Evolutionary conservation across 805 yeast species (phyloP), one percentile per base, ranked within the genome.

Genomic region (Kluyveromyces lactis): DNA sequence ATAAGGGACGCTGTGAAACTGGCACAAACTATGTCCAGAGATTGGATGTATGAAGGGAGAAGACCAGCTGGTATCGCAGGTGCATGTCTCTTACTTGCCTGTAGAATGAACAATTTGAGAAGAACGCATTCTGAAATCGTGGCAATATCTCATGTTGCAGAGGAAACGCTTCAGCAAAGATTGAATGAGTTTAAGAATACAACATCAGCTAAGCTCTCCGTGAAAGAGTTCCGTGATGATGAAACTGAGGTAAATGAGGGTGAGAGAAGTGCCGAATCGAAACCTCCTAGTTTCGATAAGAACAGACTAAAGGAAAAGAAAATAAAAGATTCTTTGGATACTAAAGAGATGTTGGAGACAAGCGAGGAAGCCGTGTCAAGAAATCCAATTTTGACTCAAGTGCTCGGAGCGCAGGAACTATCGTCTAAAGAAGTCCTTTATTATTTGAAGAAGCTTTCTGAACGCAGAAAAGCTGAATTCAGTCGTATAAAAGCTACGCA

Each of bases 41-140:
- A 92, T 55, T 92, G 97, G 97, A 83, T 92, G 49, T 85, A 81
- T 57, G 95, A 86, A 62, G 99, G 99, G 18, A 74, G 99, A 56
- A 72, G 97, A 46, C 98, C 99, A 0, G 97, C 98, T 0, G 98
- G 99, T 52, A 77, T 92, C 39, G 98, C 98, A 0, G 99, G 97
- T 17, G 98, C 98, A 0, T 87, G 97, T 62, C 69, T 92, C 2
- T 58, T 94, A 33, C 64, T 92, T 37, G 98, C 99, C 0, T 92
- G 97, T 2, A 73, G 98, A 62, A 94, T 92, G 97, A 92, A 92
- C 63, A 89, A 89, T 55, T 80, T 84, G 57, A 73, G 96, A 55
- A 72, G 97, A 54, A 81, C 95, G 2, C 95, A 90, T 58, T 75
- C 89, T 1, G 97, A 94, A 58, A 81, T 92, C 39, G 97, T 90